Evolutionary conservation across 208 protist species (phyloP).

Genomic region (Trichomonas tenax): DNA sequence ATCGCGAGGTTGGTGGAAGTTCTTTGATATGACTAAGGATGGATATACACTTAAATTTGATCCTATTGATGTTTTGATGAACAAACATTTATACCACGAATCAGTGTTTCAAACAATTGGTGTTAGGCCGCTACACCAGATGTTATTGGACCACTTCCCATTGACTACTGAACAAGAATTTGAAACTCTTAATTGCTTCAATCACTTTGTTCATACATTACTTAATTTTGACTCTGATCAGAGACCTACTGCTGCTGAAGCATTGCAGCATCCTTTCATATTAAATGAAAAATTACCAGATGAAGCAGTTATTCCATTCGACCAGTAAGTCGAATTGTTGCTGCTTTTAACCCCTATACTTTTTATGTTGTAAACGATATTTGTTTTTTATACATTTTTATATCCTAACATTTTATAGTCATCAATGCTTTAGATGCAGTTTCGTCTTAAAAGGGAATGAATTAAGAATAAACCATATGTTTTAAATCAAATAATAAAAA

Average conservation of each 20-base stretch:
- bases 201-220: conserved; percentile 29
- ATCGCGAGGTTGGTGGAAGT: background rate
- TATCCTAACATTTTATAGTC: too few species aligned
- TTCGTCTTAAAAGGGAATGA: too few species aligned
- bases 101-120: background rate
- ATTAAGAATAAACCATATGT: too few species aligned
- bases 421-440: too few species aligned
- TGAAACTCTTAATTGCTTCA: background rate
- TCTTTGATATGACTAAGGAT: background rate
- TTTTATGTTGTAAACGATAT: too few species aligned
- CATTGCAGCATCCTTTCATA: conserved; percentile 17
- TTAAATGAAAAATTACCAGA: background rate
- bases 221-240: conserved; percentile 24
- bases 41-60: background rate
- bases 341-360: too few species aligned
- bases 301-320: background rate
- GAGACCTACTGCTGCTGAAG: conserved; percentile 24
- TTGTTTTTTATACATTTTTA: too few species aligned
- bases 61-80: background rate
- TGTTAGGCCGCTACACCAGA: background rate
- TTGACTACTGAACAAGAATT: background rate
- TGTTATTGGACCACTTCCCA: background rate
- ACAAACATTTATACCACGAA: background rate
- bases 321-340: too few species aligned
- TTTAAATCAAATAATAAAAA: too few species aligned